Evolutionary conservation across 2,329 filamentous ascomycete species (phyloP), one percentile per base, ranked within the genome.

Genomic region (Aspergillus tamarii): DNA sequence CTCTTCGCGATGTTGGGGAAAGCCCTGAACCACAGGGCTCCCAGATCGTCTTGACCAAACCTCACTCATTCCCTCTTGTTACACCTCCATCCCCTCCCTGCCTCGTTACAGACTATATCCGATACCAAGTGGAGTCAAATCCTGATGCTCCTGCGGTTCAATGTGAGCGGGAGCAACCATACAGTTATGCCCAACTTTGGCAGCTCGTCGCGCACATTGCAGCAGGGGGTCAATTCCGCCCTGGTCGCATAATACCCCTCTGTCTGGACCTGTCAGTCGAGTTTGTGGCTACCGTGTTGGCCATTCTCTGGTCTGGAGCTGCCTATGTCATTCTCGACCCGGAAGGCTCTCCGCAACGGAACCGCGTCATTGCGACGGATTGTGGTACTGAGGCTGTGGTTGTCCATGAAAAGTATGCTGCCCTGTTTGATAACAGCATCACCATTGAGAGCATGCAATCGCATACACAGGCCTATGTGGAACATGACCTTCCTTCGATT

Each of bases 301-400:
- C 63, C 21, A 45, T 62, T 9, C 36, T 65, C 10, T 62, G 62
- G 36, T 36, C 63, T 14, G 63, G 63, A 10, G 60, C 54, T 16
- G 63, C 63, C 30, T 65, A 57, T 55, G 55, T 59, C 12, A 34
- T 58, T 23, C 54, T 65, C 23, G 63, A 65, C 50, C 63, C 63
- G 3, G 39, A 21, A n/a, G 45, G 59, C 14, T 60, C 63, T 5
- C 14, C 26, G 8, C 55, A 54, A 6, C 63, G 63, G n/a, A 56
- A 57, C 23, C 28, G 34, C 7, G 36, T 30, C 41, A 62, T 62
- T 23, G 21, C 57, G 21, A 19, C 36, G 9, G 32, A 48, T 19
- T 32, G 23, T 10, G 26, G 48, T 2, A 54, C 53, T 1, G 28
- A n/a, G 3, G 9, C 41, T 19, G 41, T 43, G 3, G 16, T 57